Percentiles rank a stretch among this genome's conserved stretches.
Evolutionary conservation across 768 basidiomycete genomes (phyloP).

Genomic region (Exsudoporus frostii): DNA sequence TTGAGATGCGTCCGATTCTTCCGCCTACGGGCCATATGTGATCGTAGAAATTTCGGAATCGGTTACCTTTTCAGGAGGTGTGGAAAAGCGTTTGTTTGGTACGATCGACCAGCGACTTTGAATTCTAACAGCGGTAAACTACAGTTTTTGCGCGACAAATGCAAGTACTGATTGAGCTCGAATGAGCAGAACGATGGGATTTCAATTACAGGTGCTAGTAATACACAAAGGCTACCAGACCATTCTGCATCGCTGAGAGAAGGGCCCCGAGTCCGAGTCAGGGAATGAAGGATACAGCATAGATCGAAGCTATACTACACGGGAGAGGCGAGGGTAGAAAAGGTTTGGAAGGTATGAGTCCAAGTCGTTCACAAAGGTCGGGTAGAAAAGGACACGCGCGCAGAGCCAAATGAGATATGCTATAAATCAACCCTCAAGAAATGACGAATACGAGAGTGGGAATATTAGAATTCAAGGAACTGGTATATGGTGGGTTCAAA

Average conservation of each 20-base stretch:
- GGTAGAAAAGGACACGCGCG: constrained; percentile 2
- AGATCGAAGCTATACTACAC: constrained; percentile 35
- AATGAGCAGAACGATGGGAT: neutral
- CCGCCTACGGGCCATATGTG: constrained; percentile 55
- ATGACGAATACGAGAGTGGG: constrained; percentile 3
- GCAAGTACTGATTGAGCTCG: neutral
- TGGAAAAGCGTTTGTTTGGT: constrained; percentile 19
- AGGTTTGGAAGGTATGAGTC: constrained; percentile 7
- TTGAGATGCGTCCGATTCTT: constrained; percentile 85
- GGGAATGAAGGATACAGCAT: constrained; percentile 28
- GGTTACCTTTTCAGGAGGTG: constrained; percentile 22
- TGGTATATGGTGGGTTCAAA: constrained; percentile 69
- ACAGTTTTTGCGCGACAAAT: too few relatives aligned
- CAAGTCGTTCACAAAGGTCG: neutral
- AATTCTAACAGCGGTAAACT: neutral
- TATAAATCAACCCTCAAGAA: constrained; percentile 24
- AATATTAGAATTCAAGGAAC: constrained; percentile 70
- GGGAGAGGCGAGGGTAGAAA: constrained; percentile 3
- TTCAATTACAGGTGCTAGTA: constrained; percentile 11
- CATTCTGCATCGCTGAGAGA: constrained; percentile 11
- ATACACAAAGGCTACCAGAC: constrained; percentile 2
- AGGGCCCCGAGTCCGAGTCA: constrained; percentile 4
- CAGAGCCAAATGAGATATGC: constrained; percentile 18
- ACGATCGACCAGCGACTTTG: constrained; percentile 18
- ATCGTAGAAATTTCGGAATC: constrained; percentile 3